These are phyloP conservation scores for Linderniella brevidens DNA, from an alignment of 257 asterid species.

Conservation along the genomic window DNA sequence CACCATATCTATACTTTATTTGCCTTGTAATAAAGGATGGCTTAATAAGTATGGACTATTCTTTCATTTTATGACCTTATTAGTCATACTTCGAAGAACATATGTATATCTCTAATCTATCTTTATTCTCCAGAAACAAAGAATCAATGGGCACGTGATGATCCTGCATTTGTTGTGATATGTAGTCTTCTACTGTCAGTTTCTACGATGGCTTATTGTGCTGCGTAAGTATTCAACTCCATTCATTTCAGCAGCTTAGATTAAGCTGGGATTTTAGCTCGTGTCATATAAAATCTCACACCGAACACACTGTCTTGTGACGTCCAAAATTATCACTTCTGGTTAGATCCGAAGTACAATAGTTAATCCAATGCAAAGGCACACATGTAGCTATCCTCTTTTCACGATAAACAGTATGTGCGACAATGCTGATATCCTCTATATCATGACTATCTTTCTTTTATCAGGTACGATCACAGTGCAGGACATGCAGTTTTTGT, in stretches of 20 bases:
- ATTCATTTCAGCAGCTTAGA: neutral
- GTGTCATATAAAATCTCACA: neutral
- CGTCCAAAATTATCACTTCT: no score
- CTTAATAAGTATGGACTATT: no score
- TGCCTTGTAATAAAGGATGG: no score
- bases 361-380: neutral
- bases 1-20: no score
- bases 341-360: no score
- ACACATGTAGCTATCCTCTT: neutral
- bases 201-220: slow-evolving; percentile 74
- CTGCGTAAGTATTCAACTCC: slow-evolving; percentile 52
- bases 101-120: slow-evolving; percentile 3
- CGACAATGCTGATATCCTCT: no score
- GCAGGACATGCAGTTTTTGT: slow-evolving; percentile 85
- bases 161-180: slow-evolving; percentile 95
- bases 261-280: slow-evolving; percentile 1
- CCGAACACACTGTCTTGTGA: no score
- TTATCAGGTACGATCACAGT: slow-evolving; percentile 86
- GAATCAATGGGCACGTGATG: slow-evolving; percentile 99
- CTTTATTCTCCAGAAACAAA: slow-evolving; percentile 62
- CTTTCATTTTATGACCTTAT: no score
- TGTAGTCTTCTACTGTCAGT: slow-evolving; percentile 72
- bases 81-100: no score
- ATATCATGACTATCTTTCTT: slow-evolving; percentile 7
- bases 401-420: no score